Evolutionary conservation across 1,284 basidiomycete species (phyloP).

Genomic region (Apiotrichum porosum): DNA sequence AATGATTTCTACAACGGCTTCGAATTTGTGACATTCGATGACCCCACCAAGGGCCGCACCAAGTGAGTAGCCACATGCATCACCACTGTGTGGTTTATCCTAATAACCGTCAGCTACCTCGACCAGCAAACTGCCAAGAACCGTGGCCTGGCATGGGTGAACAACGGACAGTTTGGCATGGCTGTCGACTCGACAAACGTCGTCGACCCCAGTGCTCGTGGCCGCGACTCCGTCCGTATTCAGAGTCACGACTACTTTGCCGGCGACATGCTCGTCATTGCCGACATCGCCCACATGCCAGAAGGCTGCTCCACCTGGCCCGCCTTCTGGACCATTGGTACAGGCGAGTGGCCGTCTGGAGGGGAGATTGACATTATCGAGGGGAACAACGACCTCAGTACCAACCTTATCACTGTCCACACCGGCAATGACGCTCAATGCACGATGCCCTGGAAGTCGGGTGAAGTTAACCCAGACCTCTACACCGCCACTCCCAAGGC

Average conservation of each 20-base stretch:
- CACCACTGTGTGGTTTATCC: background rate
- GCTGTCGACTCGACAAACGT: constrained; percentile 28
- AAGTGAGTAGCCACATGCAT: constrained; percentile 2
- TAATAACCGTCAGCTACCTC: constrained; percentile 3
- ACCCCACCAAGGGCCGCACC: constrained; percentile 9
- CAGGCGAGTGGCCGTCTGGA: constrained; percentile 60
- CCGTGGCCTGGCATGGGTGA: constrained; percentile 5
- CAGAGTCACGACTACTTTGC: constrained; percentile 36
- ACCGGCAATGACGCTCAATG: constrained; percentile 50
- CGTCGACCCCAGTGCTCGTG: constrained; percentile 23
- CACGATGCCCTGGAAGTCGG: constrained; percentile 40
- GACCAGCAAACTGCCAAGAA: background rate
- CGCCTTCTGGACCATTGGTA: constrained; percentile 61
- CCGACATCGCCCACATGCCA: constrained; percentile 47
- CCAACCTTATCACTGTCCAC: constrained; percentile 10
- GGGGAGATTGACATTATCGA: constrained; percentile 87
- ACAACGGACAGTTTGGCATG: constrained; percentile 24
- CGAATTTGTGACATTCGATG: constrained; percentile 4
- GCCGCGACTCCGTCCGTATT: constrained; percentile 42
- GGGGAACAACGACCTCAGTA: constrained; percentile 45
- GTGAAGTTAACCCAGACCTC: constrained; percentile 52
- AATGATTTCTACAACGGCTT: constrained; percentile 4
- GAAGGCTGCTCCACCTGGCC: constrained; percentile 55
- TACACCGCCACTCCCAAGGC: constrained; percentile 24
- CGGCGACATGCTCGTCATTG: constrained; percentile 29